Conservation (phyloP, 805 yeast species). For the Blastobotrys americana region DNA sequence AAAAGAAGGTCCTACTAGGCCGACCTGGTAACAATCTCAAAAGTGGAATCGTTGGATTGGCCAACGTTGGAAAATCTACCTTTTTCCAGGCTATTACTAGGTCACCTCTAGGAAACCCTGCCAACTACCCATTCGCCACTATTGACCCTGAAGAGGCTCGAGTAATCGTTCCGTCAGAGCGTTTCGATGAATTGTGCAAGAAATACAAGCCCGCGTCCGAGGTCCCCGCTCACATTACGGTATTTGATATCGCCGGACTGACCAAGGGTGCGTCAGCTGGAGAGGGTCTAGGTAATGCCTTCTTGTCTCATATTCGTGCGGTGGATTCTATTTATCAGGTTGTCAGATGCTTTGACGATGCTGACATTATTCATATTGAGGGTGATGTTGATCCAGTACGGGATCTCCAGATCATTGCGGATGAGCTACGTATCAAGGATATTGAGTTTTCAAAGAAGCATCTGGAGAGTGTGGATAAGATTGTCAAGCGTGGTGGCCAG, state of each 20-base stretch:
- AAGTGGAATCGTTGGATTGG: slow-evolving; percentile 87
- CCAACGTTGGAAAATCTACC: slow-evolving; percentile 89
- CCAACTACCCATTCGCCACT: slow-evolving; percentile 96
- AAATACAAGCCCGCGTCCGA: slow-evolving; percentile 74
- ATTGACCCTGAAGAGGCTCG: slow-evolving; percentile 98
- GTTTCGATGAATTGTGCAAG: slow-evolving; percentile 69
- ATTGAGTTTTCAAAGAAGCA: slow-evolving; percentile 88
- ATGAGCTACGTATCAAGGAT: slow-evolving; percentile 92
- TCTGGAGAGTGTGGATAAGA: slow-evolving; percentile 68
- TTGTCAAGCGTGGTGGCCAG: slow-evolving; percentile 83
- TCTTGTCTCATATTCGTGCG: slow-evolving; percentile 91
- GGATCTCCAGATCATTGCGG: slow-evolving; percentile 84
- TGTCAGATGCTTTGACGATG: slow-evolving; percentile 95
- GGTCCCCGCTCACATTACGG: slow-evolving; percentile 88
- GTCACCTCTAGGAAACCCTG: slow-evolving; percentile 91
- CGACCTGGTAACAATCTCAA: slow-evolving; percentile 72
- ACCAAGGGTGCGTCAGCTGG: slow-evolving; percentile 96
- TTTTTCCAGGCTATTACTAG: slow-evolving; percentile 95
- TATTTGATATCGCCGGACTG: slow-evolving; percentile 96
- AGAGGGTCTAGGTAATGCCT: slow-evolving; percentile 97
- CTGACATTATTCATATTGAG: slow-evolving; percentile 94
- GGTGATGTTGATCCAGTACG: slow-evolving; percentile 94
- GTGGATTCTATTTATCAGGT: slow-evolving; percentile 98
- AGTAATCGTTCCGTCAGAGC: slow-evolving; percentile 84
- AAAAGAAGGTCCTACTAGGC: slow-evolving; percentile 70